These are phyloP conservation scores for Lentinus tigrinus DNA, from an alignment of 768 basidiomycete species.

Conservation along the genomic window DNA sequence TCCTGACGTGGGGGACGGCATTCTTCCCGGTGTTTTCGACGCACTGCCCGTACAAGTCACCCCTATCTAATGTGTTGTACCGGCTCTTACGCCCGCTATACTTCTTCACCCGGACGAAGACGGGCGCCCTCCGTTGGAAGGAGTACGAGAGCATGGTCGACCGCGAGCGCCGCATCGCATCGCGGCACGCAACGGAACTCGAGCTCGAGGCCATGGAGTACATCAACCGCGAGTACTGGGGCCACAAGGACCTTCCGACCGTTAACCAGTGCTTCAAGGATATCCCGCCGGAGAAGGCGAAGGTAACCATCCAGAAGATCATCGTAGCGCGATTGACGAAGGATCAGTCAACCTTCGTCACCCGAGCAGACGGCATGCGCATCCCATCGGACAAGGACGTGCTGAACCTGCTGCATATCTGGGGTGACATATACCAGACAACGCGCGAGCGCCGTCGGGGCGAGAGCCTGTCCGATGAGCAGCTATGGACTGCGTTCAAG, in stretches of 20 bases:
- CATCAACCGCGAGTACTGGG: not conserved
- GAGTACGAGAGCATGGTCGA: not conserved
- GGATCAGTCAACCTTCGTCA: not conserved
- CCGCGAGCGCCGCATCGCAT: not conserved
- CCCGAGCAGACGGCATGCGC: not conserved
- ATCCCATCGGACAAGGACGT: not conserved
- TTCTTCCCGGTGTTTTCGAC: not conserved
- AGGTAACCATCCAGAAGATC: not conserved
- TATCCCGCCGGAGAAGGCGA: not conserved
- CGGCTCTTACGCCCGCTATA: not conserved
- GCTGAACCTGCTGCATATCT: not conserved
- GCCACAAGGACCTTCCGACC: not conserved
- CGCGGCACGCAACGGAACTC: not conserved
- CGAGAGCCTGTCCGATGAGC: not conserved
- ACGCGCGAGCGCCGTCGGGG: not conserved
- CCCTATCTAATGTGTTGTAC: slow-evolving; percentile 2
- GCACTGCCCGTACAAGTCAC: slow-evolving; percentile 10
- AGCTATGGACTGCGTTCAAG: not conserved
- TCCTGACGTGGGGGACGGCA: slow-evolving; percentile 4
- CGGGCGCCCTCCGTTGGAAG: not conserved
- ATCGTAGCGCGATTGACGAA: not conserved
- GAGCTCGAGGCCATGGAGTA: not conserved
- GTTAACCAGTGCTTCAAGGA: not conserved
- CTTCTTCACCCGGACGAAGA: not conserved
- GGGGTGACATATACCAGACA: not conserved